Evolutionary conservation across 2,329 filamentous ascomycete species (phyloP).

Genomic region (Coniochaeta prunicola): DNA sequence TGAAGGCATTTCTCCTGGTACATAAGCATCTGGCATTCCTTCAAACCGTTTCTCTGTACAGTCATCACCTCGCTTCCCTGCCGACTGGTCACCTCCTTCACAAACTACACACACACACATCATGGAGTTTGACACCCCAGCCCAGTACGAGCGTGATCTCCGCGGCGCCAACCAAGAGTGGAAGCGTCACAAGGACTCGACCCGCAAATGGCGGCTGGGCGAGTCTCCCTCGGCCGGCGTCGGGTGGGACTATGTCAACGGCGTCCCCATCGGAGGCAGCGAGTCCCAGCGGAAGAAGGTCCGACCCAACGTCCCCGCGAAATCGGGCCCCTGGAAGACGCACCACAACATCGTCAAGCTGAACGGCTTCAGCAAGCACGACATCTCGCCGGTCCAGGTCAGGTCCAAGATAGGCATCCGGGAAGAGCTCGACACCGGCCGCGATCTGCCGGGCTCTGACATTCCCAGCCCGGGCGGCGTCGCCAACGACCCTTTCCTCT

Average conservation of each 20-base stretch:
- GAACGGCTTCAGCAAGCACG: slow-evolving; percentile 15
- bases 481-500: slow-evolving; percentile 28
- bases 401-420: slow-evolving; percentile 24
- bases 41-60: not conserved
- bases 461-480: slow-evolving; percentile 8
- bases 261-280: slow-evolving; percentile 13
- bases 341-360: slow-evolving; percentile 31
- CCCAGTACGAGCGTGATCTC: slow-evolving; percentile 31
- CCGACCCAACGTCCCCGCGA: slow-evolving; percentile 21
- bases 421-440: slow-evolving; percentile 20
- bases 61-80: not conserved
- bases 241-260: slow-evolving; percentile 8
- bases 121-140: slow-evolving; percentile 12
- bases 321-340: slow-evolving; percentile 10
- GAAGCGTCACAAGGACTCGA: slow-evolving; percentile 35
- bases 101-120: slow-evolving; percentile 15
- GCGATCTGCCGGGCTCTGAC: not conserved
- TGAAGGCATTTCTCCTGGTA: not conserved
- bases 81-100: not conserved
- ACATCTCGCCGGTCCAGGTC: slow-evolving; percentile 18
- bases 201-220: slow-evolving; percentile 34
- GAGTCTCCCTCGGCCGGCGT: slow-evolving; percentile 22
- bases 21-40: too few relatives aligned
- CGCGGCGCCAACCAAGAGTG: slow-evolving; percentile 33
- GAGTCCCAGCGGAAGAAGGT: slow-evolving; percentile 24